Evolutionary conservation across 352 stramenopile genomes (phyloP).

Genomic region (Pythium pyrilobum): DNA sequence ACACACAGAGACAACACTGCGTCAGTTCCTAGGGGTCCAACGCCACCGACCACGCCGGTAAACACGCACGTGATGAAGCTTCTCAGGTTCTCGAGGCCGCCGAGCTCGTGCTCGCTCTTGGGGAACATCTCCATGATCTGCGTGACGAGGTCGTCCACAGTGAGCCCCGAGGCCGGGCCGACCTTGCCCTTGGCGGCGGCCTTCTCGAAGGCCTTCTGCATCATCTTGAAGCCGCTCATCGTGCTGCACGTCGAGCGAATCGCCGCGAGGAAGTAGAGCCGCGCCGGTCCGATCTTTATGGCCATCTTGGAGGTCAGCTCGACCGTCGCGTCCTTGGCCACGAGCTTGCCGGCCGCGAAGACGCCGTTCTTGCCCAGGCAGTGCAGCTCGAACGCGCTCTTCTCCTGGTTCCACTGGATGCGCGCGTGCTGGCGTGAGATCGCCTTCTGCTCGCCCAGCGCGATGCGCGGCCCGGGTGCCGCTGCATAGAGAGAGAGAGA

Average conservation of each 20-base stretch:
- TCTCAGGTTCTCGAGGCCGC: slow-evolving; percentile 58
- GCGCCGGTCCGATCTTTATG: slow-evolving; percentile 70
- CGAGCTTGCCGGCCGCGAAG: slow-evolving; percentile 58
- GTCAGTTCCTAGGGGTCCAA: background rate
- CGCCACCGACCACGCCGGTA: background rate
- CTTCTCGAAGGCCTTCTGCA: slow-evolving; percentile 82
- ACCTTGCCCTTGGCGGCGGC: slow-evolving; percentile 30
- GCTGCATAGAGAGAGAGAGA: slow-evolving; percentile 11
- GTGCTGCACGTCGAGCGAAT: slow-evolving; percentile 71
- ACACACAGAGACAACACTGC: background rate
- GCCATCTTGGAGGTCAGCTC: slow-evolving; percentile 65
- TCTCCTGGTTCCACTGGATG: slow-evolving; percentile 72
- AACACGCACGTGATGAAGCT: slow-evolving; percentile 57
- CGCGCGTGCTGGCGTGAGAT: slow-evolving; percentile 71
- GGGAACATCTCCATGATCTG: slow-evolving; percentile 73
- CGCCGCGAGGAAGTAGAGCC: slow-evolving; percentile 71
- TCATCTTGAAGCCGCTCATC: slow-evolving; percentile 79
- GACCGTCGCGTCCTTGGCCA: slow-evolving; percentile 69
- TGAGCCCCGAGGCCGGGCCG: slow-evolving; percentile 28
- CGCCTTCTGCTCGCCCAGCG: slow-evolving; percentile 76
- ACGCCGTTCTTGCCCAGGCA: slow-evolving; percentile 83
- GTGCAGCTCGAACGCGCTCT: slow-evolving; percentile 70
- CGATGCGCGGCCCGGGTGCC: slow-evolving; percentile 40
- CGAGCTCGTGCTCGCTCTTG: slow-evolving; percentile 71
- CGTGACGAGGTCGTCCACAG: slow-evolving; percentile 52